Evolutionary conservation across 768 basidiomycete genomes (phyloP).

Genomic region (Russula abietina): DNA sequence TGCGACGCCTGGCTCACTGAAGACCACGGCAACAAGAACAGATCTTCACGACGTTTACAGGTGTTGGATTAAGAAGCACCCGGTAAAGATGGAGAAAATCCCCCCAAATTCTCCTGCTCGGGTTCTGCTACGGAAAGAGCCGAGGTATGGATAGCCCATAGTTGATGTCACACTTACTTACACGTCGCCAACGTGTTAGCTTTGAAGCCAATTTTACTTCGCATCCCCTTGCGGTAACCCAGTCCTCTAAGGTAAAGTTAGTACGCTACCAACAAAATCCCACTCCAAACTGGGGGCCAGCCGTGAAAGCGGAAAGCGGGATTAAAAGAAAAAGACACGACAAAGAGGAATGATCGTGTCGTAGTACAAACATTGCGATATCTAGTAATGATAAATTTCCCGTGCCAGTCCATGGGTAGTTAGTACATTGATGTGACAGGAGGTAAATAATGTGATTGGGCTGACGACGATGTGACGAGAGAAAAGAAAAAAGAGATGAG

Average conservation of each 20-base stretch:
- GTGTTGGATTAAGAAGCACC: slow-evolving; percentile 75
- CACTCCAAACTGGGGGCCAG: slow-evolving; percentile 89
- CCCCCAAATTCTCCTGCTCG: slow-evolving; percentile 65
- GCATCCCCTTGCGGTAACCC: slow-evolving; percentile 59
- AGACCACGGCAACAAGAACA: slow-evolving; percentile 70
- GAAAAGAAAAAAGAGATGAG: neutral
- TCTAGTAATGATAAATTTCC: slow-evolving; percentile 19
- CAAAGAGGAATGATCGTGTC: slow-evolving; percentile 25
- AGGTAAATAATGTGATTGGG: neutral
- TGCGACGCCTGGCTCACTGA: slow-evolving; percentile 81
- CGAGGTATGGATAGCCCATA: slow-evolving; percentile 43
- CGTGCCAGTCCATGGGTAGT: neutral
- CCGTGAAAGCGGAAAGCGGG: slow-evolving; percentile 49
- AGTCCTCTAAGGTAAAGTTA: slow-evolving; percentile 62
- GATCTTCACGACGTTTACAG: slow-evolving; percentile 80
- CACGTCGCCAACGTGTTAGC: slow-evolving; percentile 32
- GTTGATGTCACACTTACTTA: neutral
- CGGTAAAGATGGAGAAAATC: slow-evolving; percentile 81
- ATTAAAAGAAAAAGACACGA: slow-evolving; percentile 40
- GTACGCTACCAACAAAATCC: slow-evolving; percentile 92
- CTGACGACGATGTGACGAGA: neutral
- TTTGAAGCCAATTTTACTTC: slow-evolving; percentile 64
- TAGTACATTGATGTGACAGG: slow-evolving; percentile 6
- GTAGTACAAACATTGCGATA: slow-evolving; percentile 24
- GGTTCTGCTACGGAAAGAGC: slow-evolving; percentile 59